Base-by-base conservation (phyloP, 495 filamentous ascomycete species). In the Rusavskia elegans region DNA sequence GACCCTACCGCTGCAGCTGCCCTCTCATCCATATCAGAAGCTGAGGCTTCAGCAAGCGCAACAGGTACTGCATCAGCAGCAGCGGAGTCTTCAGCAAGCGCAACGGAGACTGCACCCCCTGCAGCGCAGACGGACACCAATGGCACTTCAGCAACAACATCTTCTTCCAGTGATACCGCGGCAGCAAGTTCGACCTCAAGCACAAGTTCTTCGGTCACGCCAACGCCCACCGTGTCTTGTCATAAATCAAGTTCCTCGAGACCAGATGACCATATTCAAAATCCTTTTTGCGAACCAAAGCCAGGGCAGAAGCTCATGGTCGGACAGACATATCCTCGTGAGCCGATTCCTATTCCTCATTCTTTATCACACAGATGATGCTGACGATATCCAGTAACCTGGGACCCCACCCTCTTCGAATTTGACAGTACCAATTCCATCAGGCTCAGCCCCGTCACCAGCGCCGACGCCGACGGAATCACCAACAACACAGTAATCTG, bases 371-470 rank as follows among this genome's bases (percentile, higher is more conserved):
- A 9, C 5, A 30, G 0, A 0, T 13, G 11, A 17, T 29, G 5
- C 4, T 25, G 16, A 23, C 14, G 11, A 10, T 20, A 29, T 5
- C 17, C 44, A 46, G 44, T 46, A 46, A 46, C 44, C 17, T 46
- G 44, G 44, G 44, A 46, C 21, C 44, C 44, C 19, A 46, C 44
- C 44, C 44, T 46, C 35, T 52, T 25, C 41, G 38, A 29, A 21
- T 42, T 35, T 46, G 16, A 41, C 68, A 68, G 65, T 54, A 46
- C 44, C 19, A 46, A 25, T 20, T 14, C 6, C 19, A 46, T 46
- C 44, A 2, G 11, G 5, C 20, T 46, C 44, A 9, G 14, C 14
- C 4, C n/a, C n/a, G 40, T 17, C n/a, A 42, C n/a, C 14, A n/a
- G 8, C 40, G 20, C 40, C 40, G 14, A 25, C 19, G 6, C 19